Evolutionary conservation across 73 alveolate species (phyloP).

Genomic region (Symbiodinium pilosum): DNA sequence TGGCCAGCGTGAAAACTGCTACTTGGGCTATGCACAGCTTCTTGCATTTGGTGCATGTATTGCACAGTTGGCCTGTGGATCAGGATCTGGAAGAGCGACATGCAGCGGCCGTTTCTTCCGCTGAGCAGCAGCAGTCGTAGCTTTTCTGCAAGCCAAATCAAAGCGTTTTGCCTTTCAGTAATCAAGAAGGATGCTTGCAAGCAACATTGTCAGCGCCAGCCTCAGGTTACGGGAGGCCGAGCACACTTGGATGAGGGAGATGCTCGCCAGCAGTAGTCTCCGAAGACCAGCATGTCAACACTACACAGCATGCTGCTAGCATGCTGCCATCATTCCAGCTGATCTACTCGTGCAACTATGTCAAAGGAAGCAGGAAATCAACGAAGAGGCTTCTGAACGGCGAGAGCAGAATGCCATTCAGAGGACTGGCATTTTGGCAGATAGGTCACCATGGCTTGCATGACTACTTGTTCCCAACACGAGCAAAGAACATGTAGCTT

Average conservation of each 20-base stretch:
- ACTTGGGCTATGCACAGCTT: too few species aligned
- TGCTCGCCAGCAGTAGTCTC: neutral
- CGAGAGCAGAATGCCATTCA: constrained; percentile 76
- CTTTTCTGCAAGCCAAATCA: too few species aligned
- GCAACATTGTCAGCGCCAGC: neutral
- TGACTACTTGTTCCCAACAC: too few species aligned
- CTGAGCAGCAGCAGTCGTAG: constrained; percentile 29
- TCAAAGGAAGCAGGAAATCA: constrained; percentile 72
- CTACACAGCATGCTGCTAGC: too few species aligned
- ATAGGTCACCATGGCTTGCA: too few species aligned
- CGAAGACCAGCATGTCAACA: too few species aligned
- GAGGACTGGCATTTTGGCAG: constrained; percentile 45
- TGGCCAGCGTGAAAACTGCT: neutral
- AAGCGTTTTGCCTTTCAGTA: too few species aligned
- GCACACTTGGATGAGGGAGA: constrained; percentile 18
- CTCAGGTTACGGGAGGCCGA: neutral
- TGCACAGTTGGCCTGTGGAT: neutral
- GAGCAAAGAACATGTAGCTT: too few species aligned
- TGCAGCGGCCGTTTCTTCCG: constrained; percentile 69
- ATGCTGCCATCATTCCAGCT: neutral
- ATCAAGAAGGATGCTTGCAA: neutral
- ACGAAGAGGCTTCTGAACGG: constrained; percentile 66
- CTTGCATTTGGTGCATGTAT: neutral
- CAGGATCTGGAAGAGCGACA: constrained; percentile 88
- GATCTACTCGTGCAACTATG: neutral